These are phyloP conservation scores for Alternaria ethzedia DNA, from an alignment of 2,329 filamentous ascomycete genomes.

Conservation along the genomic window DNA sequence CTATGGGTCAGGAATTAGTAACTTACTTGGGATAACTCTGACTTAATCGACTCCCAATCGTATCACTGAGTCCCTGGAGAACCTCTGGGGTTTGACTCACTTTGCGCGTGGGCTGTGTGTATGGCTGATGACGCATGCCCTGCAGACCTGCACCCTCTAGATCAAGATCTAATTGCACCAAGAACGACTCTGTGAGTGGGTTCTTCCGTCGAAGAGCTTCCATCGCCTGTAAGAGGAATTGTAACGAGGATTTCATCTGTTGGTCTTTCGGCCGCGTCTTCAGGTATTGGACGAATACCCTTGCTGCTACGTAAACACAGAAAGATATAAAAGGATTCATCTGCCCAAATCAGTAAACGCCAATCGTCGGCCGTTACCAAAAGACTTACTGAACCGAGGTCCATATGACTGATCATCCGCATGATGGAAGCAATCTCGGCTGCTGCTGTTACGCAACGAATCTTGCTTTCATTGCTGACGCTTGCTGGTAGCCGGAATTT, in stretches of 20 bases:
- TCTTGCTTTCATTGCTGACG: constrained; percentile 87
- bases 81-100: constrained; percentile 8
- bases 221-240: constrained; percentile 90
- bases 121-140: constrained; percentile 59
- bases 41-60: neutral
- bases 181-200: constrained; percentile 90
- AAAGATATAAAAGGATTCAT: constrained; percentile 97
- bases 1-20: constrained; percentile 15
- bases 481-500: constrained; percentile 79
- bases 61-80: constrained; percentile 9
- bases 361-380: neutral
- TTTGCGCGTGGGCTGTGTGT: constrained; percentile 20
- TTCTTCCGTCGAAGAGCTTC: constrained; percentile 86
- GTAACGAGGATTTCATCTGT: constrained; percentile 78
- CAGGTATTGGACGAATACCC: constrained; percentile 96
- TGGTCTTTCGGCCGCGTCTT: constrained; percentile 89
- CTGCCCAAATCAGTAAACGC: constrained; percentile 55
- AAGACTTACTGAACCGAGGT: constrained; percentile 75
- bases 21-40: constrained; percentile 18
- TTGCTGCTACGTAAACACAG: constrained; percentile 91
- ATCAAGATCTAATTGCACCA: constrained; percentile 92
- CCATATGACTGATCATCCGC: constrained; percentile 91
- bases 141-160: constrained; percentile 72
- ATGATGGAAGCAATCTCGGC: constrained; percentile 95
- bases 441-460: constrained; percentile 89